Evolutionary conservation across 2,329 filamentous ascomycete species (phyloP).

Genomic region (Apiospora phragmitis): DNA sequence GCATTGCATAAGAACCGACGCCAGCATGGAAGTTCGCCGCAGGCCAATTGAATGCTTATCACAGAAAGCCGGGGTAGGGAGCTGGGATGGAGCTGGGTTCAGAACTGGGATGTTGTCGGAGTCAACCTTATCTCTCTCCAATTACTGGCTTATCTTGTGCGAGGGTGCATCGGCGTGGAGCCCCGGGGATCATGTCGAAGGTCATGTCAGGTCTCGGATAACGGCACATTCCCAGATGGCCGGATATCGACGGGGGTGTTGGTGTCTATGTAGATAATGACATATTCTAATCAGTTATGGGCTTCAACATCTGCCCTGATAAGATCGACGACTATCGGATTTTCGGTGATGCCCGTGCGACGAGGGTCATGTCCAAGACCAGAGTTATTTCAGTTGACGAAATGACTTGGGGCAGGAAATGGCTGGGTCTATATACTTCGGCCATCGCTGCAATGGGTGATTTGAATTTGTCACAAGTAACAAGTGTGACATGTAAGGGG

Average conservation of each 20-base stretch:
- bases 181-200: background rate
- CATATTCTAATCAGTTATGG: background rate
- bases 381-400: too few species aligned
- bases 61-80: background rate
- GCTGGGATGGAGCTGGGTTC: too few species aligned
- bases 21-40: background rate
- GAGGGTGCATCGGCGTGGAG: background rate
- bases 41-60: background rate
- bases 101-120: background rate
- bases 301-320: background rate
- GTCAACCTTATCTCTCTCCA: background rate
- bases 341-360: too few species aligned
- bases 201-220: background rate
- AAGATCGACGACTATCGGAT: background rate
- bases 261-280: background rate
- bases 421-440: background rate
- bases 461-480: background rate
- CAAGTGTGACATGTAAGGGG: background rate
- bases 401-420: too few species aligned
- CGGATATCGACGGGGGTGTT: background rate
- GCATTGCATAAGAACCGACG: background rate
- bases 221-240: background rate
- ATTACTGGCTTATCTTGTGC: background rate
- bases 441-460: background rate
- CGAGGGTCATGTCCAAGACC: background rate